These are phyloP conservation scores for Ceratocystis huliohia DNA, from an alignment of 2,329 filamentous ascomycete genomes.

Conservation along the genomic window DNA sequence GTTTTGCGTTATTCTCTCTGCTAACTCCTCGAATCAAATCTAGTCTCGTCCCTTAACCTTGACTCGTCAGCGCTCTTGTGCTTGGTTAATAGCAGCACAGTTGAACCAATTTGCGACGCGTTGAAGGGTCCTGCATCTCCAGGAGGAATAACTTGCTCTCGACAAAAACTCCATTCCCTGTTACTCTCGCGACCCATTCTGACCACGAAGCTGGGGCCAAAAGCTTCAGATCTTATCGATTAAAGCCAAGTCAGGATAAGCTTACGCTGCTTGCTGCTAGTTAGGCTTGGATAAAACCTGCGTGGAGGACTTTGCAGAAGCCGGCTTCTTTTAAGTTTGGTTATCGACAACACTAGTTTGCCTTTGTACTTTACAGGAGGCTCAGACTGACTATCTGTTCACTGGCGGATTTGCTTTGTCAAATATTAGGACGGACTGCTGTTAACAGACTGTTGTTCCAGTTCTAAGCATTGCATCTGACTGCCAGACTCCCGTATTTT, in stretches of 20 bases:
- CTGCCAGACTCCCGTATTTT: conserved; percentile 5
- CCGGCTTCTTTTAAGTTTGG: not conserved
- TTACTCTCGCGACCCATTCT: not conserved
- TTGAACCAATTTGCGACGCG: not conserved
- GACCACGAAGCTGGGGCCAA: not conserved
- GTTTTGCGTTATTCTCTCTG: not conserved
- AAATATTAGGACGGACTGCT: not conserved
- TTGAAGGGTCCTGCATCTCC: not conserved
- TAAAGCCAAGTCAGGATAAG: not conserved
- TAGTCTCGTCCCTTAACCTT: not conserved
- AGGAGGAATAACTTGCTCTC: not conserved
- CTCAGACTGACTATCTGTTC: not conserved
- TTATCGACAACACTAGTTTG: not conserved
- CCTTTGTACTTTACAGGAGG: not conserved
- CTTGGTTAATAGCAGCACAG: not conserved
- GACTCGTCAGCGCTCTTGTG: not conserved
- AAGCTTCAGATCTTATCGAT: not conserved
- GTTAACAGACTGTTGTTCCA: not conserved
- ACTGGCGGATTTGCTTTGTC: not conserved
- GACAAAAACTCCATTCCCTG: not conserved
- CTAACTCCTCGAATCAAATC: not conserved
- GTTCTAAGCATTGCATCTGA: conserved; percentile 5
- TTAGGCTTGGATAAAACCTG: not conserved
- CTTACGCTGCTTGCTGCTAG: not conserved
- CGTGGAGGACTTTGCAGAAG: conserved; percentile 2